These are phyloP conservation scores for Zygoascus tannicola DNA, from an alignment of 805 yeast genomes.

Conservation along the genomic window DNA sequence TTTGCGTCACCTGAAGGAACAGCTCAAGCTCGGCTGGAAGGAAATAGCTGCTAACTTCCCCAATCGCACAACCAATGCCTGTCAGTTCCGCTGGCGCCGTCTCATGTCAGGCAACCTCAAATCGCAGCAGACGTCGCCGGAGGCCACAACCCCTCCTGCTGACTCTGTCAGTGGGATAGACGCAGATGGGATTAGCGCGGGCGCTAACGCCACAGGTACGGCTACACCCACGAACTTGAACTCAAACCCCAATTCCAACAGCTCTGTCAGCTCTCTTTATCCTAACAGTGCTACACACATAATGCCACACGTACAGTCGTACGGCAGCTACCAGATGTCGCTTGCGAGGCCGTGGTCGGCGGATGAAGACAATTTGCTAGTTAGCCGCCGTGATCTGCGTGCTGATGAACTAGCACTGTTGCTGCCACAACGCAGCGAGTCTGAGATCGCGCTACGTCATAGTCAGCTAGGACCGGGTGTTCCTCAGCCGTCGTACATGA, in stretches of 20 bases:
- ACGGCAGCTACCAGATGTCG: not conserved
- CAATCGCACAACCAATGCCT: slow-evolving; percentile 79
- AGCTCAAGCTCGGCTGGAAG: slow-evolving; percentile 80
- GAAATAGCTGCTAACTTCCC: slow-evolving; percentile 73
- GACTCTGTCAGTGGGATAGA: no score
- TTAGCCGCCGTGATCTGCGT: slow-evolving; percentile 45
- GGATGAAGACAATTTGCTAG: slow-evolving; percentile 65
- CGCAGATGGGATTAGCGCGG: not conserved
- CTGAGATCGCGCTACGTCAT: slow-evolving; percentile 42
- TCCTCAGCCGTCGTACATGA: not conserved
- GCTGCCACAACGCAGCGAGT: slow-evolving; percentile 62
- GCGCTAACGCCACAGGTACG: not conserved
- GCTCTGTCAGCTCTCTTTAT: not conserved
- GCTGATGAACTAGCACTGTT: slow-evolving; percentile 66
- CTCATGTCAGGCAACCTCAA: slow-evolving; percentile 38
- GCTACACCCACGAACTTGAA: not conserved
- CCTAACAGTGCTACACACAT: not conserved
- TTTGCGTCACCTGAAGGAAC: slow-evolving; percentile 68
- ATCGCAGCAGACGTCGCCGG: slow-evolving; percentile 5
- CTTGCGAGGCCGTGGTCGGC: slow-evolving; percentile 31
- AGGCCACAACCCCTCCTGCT: slow-evolving; percentile 11
- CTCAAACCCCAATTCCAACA: not conserved
- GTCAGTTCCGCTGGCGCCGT: slow-evolving; percentile 85
- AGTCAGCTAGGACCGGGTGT: slow-evolving; percentile 1
- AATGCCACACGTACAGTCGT: not conserved